Base-by-base conservation (phyloP, 176 grass and related monocot genomes). In the Ananas comosus region DNA sequence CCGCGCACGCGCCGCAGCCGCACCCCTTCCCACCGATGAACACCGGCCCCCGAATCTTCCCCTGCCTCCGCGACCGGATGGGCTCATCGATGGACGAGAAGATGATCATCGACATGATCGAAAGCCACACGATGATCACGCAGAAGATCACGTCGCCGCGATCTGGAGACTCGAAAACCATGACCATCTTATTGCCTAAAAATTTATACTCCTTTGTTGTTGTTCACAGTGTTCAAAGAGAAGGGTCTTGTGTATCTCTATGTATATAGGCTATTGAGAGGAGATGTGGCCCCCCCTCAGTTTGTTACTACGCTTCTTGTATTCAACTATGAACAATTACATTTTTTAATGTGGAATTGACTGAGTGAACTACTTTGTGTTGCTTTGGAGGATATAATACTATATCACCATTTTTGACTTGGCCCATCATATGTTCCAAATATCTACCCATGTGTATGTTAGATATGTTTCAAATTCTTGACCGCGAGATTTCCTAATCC, bases 101-200 rank as follows among this genome's bases (percentile, higher is more conserved):
- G 87, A 90, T 83, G 73, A 86, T 2, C 83, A 80, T 27, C 73
- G 83, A 85, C 21, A 90, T 27, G 52, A 68, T 48, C 65, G 70
- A 80, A 19, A 90, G 83, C 64, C 69, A 83, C 48, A 80, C 18
- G 76, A 90, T 80, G 73, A 80, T 51, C 10, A 79, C 61, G 83
- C 73, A 86, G 87, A 90, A 90, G 12, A 83, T 61, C 29, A 83
- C 48, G 65, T 90, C 87, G 64, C 64, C 68, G 54, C 74, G 51
- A 24, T 53, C 70, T 1, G 18, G 63, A 14, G 54, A 53, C 73
- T 78, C 85, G 69, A 83, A 77, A 65, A 74, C 81, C 65, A 50
- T 11, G 50, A 68, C 16, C 57, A 58, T 58, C 16, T 54, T 54
- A 13, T 54, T 54, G 3, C 52, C 16, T 54, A 12, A 3, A 54